phyloP scores from a whole-genome alignment of 768 basidiomycete genomes.

The Boletus tomentosulus region DNA sequence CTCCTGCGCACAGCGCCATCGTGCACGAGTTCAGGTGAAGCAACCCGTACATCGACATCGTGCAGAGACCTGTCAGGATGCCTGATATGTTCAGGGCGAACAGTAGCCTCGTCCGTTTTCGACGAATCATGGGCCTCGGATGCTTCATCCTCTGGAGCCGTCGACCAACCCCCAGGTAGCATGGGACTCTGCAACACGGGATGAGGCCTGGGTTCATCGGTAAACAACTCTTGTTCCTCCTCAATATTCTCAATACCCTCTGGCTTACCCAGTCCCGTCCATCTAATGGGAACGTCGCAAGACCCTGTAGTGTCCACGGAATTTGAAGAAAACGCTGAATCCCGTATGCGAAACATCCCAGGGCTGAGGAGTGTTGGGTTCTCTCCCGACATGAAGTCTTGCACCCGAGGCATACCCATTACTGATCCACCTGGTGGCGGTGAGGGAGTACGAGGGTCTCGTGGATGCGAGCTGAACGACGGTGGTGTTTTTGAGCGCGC shows the following conservation, averaged over 20 bases:
- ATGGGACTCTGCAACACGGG: slow-evolving; percentile 32
- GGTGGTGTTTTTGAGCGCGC: slow-evolving; percentile 41
- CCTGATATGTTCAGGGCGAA: slow-evolving; percentile 24
- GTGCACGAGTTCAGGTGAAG: slow-evolving; percentile 48
- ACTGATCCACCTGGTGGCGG: slow-evolving; percentile 16
- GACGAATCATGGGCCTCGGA: slow-evolving; percentile 25
- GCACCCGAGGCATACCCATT: slow-evolving; percentile 15
- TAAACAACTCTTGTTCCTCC: slow-evolving; percentile 30
- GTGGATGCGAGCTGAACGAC: slow-evolving; percentile 28
- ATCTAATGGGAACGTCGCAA: slow-evolving; percentile 55
- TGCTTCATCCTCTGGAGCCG: slow-evolving; percentile 50
- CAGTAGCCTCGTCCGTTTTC: slow-evolving; percentile 24
- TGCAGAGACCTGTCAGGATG: slow-evolving; percentile 38
- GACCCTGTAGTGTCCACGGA: slow-evolving; percentile 41
- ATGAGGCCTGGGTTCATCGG: slow-evolving; percentile 21
- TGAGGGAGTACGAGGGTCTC: slow-evolving; percentile 24
- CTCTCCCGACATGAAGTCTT: slow-evolving; percentile 22
- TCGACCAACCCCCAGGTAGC: slow-evolving; percentile 55
- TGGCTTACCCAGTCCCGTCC: slow-evolving; percentile 47
- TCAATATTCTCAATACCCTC: slow-evolving; percentile 37
- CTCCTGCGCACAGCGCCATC: slow-evolving; percentile 51
- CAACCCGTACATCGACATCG: slow-evolving; percentile 48
- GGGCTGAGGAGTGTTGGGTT: slow-evolving; percentile 46
- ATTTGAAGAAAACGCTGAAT: slow-evolving; percentile 56
- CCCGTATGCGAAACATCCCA: slow-evolving; percentile 52